These are phyloP conservation scores for Rhododendron williamsianum DNA, from an alignment of 148 eudicot species.

Conservation along the genomic window DNA sequence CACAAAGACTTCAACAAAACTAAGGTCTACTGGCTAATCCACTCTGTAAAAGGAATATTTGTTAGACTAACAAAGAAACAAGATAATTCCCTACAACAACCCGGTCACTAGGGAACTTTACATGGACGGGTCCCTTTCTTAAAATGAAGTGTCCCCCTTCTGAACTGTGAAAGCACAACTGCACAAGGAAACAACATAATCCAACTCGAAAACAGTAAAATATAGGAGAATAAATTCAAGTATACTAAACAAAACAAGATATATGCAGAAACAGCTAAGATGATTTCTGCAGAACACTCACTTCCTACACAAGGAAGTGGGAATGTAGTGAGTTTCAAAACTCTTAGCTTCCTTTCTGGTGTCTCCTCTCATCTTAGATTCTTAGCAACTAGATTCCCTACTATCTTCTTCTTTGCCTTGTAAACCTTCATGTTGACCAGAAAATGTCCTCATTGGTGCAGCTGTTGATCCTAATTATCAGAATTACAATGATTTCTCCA, in stretches of 20 bases:
- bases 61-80: not conserved
- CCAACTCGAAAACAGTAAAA: not conserved
- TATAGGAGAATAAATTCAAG: not conserved
- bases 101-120: not conserved
- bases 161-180: not conserved
- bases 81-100: not conserved
- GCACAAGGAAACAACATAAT: not conserved
- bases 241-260: not conserved
- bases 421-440: not conserved
- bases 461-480: not conserved
- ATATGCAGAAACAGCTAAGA: not conserved
- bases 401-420: not conserved
- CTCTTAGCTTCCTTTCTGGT: not conserved
- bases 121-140: not conserved
- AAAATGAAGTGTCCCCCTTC: not conserved
- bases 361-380: not conserved
- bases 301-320: constrained; percentile 1
- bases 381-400: not conserved
- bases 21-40: not conserved
- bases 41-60: not conserved
- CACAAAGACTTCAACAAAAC: not conserved
- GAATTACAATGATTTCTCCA: not conserved
- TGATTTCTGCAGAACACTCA: not conserved
- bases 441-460: not conserved
- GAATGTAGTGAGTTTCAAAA: not conserved